Percentiles rank a stretch among this genome's conserved stretches.
These are phyloP conservation scores for Paramecium sonneborni DNA, from an alignment of 73 alveolate genomes.

Conservation along the genomic window DNA sequence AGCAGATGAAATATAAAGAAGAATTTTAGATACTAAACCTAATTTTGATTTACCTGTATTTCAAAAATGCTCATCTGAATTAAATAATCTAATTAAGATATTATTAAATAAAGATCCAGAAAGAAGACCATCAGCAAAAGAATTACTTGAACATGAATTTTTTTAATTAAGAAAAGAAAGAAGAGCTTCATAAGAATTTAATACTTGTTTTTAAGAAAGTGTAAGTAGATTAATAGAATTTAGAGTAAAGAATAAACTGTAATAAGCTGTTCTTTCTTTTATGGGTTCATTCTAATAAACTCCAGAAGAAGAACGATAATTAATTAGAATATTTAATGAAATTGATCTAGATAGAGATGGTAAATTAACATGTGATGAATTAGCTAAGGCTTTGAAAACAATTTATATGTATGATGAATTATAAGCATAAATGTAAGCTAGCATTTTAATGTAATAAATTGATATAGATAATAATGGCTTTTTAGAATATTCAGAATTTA, in stretches of 20 bases:
- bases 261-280: not conserved
- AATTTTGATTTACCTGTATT: not conserved
- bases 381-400: not conserved
- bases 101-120: not conserved
- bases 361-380: not conserved
- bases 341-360: not conserved
- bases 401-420: not conserved
- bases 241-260: not conserved
- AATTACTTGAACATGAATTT: not conserved
- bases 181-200: not conserved
- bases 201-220: not conserved
- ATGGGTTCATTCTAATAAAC: not conserved
- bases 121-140: not conserved
- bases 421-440: not conserved
- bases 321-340: not conserved
- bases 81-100: not conserved
- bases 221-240: not conserved
- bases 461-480: not conserved
- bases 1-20: not conserved
- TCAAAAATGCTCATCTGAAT: not conserved
- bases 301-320: not conserved
- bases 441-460: not conserved
- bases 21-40: not conserved
- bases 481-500: not conserved
- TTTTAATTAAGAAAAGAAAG: not conserved